phyloP scores from a whole-genome alignment of 108 stramenopile genomes.

The Fragilaria crotonensis region DNA sequence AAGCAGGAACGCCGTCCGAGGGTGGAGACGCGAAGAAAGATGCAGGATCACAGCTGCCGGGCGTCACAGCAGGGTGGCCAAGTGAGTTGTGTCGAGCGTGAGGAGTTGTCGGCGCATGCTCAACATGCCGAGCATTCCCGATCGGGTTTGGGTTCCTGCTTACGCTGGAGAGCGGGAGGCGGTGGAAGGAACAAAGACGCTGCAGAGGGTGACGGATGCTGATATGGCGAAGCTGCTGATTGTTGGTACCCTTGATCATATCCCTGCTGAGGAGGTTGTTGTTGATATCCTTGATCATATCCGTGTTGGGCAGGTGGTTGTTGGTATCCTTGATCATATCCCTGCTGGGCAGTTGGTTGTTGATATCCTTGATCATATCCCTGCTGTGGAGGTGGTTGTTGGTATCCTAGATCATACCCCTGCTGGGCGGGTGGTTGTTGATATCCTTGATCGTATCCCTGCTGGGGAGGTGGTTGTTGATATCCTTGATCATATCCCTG shows the following conservation, averaged over 20 bases:
- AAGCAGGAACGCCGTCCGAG: too few species aligned
- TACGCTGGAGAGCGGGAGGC: neutral
- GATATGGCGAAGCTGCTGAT: too few species aligned
- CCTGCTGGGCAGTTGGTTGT: too few species aligned
- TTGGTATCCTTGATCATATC: too few species aligned
- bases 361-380: conserved; percentile 2
- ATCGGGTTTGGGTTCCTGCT: neutral
- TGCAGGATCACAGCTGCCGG: neutral
- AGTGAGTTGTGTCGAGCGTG: neutral
- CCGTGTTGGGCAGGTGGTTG: too few species aligned
- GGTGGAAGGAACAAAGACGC: conserved; percentile 7
- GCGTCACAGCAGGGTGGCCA: neutral
- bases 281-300: conserved; percentile 1
- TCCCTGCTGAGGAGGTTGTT: too few species aligned
- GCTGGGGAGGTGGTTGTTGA: conserved; percentile 33
- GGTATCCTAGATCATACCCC: too few species aligned
- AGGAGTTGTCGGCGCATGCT: too few species aligned
- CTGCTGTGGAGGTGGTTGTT: conserved; percentile 28
- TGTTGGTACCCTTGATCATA: too few species aligned
- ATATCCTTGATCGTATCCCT: conserved; percentile 11
- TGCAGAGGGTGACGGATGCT: neutral
- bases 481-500: too few species aligned
- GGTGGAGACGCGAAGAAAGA: conserved; percentile 6
- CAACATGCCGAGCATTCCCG: too few species aligned
- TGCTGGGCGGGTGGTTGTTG: too few species aligned